Evolutionary conservation across 805 yeast species (phyloP), one percentile per base, ranked within the genome.

Genomic region (Lachancea quebecensis): DNA sequence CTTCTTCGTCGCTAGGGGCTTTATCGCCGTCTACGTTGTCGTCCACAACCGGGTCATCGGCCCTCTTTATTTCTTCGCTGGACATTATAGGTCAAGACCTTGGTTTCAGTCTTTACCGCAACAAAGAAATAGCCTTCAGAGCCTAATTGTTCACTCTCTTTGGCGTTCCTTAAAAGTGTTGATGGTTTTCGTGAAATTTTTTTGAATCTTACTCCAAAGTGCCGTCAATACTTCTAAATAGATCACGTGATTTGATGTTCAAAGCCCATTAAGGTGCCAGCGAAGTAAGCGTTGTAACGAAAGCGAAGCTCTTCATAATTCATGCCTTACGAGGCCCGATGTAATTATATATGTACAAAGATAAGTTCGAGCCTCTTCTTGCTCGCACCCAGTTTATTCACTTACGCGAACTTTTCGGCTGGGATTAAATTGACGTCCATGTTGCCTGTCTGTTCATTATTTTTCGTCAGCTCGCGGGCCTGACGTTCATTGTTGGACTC

Each of bases 1-100:
- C 73, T 38, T 68, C 74, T 48, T 67, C 74, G 28, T 62, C 68
- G 44, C 65, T 70, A 54, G 62, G 71, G 14, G 60, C 62, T 21
- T 50, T 52, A 18, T 56, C 65, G 42, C 67, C 74, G 44, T 67
- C 71, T 18, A 67, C 72, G 37, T 63, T 68, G 32, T 65, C 71
- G 41, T 64, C 69, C n/a, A 58, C 62, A n/a, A 46, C 50, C 28
- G 57, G 54, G n/a, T 57, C 59, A 18, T 55, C 56, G n/a, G 35
- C 31, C 14, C 44, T 38, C 27, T 37, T 45, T 11, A 37, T 45
- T 14, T 38, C 46, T 42, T 51, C 47, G 35, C 43, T 44, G 14
- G 47, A 44, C 47, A 44, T 44, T 10, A 14, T 35, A 8, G 39
- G 14, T 10, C 17, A 15, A 34, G 21, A 34, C 12, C 9, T 34